Percentiles rank a stretch among this genome's conserved stretches.
Evolutionary conservation across 176 grass and related monocot species (phyloP).

Genomic region (Triticum turgidum): DNA sequence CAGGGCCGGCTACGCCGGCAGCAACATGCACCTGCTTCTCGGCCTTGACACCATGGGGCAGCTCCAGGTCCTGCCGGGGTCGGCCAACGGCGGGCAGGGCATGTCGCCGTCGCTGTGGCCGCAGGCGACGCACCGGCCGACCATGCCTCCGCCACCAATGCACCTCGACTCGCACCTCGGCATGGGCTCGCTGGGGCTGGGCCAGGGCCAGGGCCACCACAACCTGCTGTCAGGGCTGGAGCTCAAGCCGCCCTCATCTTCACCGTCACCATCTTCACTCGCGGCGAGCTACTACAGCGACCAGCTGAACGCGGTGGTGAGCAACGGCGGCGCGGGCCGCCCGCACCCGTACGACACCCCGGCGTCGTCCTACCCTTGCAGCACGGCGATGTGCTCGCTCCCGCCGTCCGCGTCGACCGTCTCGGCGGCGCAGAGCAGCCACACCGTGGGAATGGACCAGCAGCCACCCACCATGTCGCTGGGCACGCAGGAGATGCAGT

Average conservation of each 20-base stretch:
- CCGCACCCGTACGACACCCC: conserved; percentile 18
- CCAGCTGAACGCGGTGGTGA: conserved; percentile 60
- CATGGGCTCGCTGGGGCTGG: conserved; percentile 36
- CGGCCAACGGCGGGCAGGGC: conserved; percentile 10
- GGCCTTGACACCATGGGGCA: conserved; percentile 43
- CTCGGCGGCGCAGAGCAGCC: conserved; percentile 10
- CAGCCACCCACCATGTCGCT: conserved; percentile 29
- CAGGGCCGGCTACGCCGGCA: conserved; percentile 32
- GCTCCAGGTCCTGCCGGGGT: conserved; percentile 36
- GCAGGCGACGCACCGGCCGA: conserved; percentile 1
- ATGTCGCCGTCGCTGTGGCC: conserved; percentile 39
- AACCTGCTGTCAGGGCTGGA: conserved; percentile 42
- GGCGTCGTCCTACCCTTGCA: conserved; percentile 33
- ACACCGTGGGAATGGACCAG: conserved; percentile 38
- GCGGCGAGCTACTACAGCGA: conserved; percentile 60
- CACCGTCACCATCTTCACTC: background rate
- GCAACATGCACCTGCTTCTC: conserved; percentile 44
- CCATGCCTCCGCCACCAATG: conserved; percentile 9
- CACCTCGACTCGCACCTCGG: conserved; percentile 50
- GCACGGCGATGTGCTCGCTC: conserved; percentile 24
- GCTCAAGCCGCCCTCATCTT: conserved; percentile 32
- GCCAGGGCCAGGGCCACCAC: conserved; percentile 26
- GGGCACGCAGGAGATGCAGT: conserved; percentile 36
- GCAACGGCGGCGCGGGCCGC: conserved; percentile 26
- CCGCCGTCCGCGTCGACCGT: conserved; percentile 1